Conservation (phyloP, 352 stramenopile species). For the Phytophthora kernoviae region DNA sequence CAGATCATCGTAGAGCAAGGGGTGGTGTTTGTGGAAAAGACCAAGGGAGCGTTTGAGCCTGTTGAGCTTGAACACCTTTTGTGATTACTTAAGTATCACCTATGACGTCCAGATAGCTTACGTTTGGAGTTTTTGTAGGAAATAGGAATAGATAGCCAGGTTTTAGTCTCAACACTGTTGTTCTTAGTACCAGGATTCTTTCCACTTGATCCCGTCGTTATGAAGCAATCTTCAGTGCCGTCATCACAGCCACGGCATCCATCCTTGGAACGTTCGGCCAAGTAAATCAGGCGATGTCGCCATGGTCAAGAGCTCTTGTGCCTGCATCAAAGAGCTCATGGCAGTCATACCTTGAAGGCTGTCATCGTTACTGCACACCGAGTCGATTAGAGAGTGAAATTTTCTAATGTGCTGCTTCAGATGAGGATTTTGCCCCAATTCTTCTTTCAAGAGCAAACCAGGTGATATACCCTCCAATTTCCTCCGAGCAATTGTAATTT, state of each 20-base stretch:
- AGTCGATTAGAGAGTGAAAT: constrained; percentile 66
- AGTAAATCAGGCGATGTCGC: constrained; percentile 84
- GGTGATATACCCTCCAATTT: constrained; percentile 83
- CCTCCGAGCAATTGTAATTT: constrained; percentile 72
- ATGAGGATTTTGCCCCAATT: constrained; percentile 72
- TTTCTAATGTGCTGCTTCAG: constrained; percentile 56
- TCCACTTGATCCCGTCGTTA: no score
- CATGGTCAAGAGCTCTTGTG: constrained; percentile 81
- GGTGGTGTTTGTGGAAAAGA: constrained; percentile 73
- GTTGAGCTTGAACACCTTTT: constrained; percentile 81
- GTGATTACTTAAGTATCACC: constrained; percentile 10
- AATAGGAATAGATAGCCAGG: no score
- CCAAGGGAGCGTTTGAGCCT: constrained; percentile 71
- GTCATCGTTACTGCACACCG: constrained; percentile 21
- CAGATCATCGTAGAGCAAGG: constrained; percentile 88
- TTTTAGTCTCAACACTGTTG: no score
- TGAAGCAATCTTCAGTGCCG: no score
- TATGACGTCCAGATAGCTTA: neutral
- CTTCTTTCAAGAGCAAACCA: constrained; percentile 69
- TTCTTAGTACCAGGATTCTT: no score
- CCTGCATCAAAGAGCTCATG: constrained; percentile 73
- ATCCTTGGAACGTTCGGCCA: constrained; percentile 79
- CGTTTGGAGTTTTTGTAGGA: neutral
- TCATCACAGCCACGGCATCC: constrained; percentile 75
- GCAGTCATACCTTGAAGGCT: constrained; percentile 16